These are phyloP conservation scores for Passiflora organensis DNA, from an alignment of 345 rosid genomes.

Conservation along the genomic window DNA sequence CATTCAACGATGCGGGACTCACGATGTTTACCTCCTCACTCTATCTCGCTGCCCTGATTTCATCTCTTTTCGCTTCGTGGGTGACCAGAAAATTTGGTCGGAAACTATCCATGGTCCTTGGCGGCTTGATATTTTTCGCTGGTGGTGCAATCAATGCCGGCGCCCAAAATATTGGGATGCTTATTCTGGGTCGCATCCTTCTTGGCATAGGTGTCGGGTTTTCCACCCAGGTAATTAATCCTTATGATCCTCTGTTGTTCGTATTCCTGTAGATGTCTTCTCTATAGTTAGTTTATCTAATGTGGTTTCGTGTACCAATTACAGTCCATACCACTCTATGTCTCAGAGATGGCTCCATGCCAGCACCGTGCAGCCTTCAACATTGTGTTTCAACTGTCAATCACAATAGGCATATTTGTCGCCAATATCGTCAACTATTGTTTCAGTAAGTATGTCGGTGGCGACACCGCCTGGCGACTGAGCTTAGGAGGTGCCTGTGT, in stretches of 20 bases:
- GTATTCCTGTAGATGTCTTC: too few relatives aligned
- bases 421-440: constrained; percentile 52
- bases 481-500: constrained; percentile 6
- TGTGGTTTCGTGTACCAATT: too few relatives aligned
- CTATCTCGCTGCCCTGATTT: constrained; percentile 14
- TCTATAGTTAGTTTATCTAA: too few relatives aligned
- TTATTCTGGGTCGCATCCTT: constrained; percentile 57
- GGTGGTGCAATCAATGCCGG: constrained; percentile 34
- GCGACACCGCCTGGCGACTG: constrained; percentile 5
- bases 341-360: constrained; percentile 48
- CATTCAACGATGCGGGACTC: not conserved
- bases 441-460: constrained; percentile 8
- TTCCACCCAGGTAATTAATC: constrained; percentile 47
- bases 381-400: constrained; percentile 58
- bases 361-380: constrained; percentile 41
- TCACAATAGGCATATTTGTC: constrained; percentile 58
- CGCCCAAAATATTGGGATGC: constrained; percentile 36
- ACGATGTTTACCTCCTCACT: constrained; percentile 15
- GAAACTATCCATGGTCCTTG: constrained; percentile 11
- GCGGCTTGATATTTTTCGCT: constrained; percentile 6
- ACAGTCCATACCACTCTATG: constrained; percentile 50
- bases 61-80: constrained; percentile 7
- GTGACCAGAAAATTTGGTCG: constrained; percentile 9
- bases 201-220: constrained; percentile 74
- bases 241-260: too few relatives aligned